These are phyloP conservation scores for Nakazawaea peltata DNA, from an alignment of 805 yeast genomes.

Conservation along the genomic window DNA sequence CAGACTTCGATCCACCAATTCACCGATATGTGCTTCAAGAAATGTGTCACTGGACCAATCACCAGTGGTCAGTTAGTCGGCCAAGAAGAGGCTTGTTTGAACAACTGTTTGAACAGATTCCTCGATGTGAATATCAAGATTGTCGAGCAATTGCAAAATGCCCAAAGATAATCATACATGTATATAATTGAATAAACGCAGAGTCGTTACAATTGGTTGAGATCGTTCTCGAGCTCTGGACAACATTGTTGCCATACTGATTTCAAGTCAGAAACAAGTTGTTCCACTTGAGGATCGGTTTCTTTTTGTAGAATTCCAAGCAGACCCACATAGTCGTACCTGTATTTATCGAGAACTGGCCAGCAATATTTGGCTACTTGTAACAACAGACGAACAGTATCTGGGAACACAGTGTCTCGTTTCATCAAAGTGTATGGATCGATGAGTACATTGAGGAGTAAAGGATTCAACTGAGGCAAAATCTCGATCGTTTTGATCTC, in stretches of 20 bases:
- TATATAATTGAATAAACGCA: conserved; percentile 1
- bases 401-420: neutral
- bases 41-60: conserved; percentile 51
- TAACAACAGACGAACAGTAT: neutral
- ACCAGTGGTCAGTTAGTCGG: conserved; percentile 40
- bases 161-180: conserved; percentile 3
- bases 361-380: conserved; percentile 5
- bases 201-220: too few relatives aligned
- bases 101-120: conserved; percentile 78
- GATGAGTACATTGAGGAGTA: conserved; percentile 3
- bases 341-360: conserved; percentile 6
- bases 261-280: too few relatives aligned
- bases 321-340: conserved; percentile 6
- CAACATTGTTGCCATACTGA: neutral
- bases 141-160: conserved; percentile 39
- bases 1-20: conserved; percentile 81
- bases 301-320: neutral
- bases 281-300: neutral
- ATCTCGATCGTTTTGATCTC: neutral
- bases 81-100: conserved; percentile 64
- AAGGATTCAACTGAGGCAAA: neutral
- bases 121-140: conserved; percentile 82
- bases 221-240: neutral
- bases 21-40: conserved; percentile 86
- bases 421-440: conserved; percentile 4